A percentile compares a stretch with the other conserved stretches of the same genome.
phyloP scores from a whole-genome alignment of 148 eudicot genomes.

The Simmondsia chinensis region DNA sequence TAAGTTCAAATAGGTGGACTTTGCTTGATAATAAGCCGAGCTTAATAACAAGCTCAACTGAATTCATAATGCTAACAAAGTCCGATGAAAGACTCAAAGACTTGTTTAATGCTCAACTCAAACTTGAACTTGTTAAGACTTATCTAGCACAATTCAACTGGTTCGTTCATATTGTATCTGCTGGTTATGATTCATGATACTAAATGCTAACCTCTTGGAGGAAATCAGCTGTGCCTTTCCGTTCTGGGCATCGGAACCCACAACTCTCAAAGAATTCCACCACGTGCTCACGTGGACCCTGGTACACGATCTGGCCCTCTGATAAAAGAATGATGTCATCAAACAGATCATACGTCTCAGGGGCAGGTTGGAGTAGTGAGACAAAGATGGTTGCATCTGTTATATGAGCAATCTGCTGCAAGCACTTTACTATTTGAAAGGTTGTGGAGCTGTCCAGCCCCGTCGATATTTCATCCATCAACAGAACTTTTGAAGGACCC shows the following conservation, averaged over 20 bases:
- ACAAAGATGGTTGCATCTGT: conserved; percentile 61
- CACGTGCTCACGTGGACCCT: conserved; percentile 70
- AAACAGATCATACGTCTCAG: conserved; percentile 79
- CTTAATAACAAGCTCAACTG: no score
- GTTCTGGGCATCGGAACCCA: conserved; percentile 69
- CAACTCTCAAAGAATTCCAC: conserved; percentile 69
- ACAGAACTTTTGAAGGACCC: conserved; percentile 73
- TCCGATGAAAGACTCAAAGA: no score
- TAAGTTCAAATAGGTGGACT: no score
- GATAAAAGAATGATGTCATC: conserved; percentile 78
- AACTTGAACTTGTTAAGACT: no score
- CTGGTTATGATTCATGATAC: no score
- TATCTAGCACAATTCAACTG: no score
- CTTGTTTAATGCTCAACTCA: no score
- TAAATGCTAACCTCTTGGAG: conserved; percentile 92
- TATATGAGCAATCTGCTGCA: conserved; percentile 79
- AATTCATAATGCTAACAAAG: no score
- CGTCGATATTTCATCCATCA: conserved; percentile 98
- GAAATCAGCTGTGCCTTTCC: conserved; percentile 86
- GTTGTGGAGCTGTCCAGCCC: conserved; percentile 94
- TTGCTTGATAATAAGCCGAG: no score
- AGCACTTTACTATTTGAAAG: conserved; percentile 69
- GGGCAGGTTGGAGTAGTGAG: conserved; percentile 86
- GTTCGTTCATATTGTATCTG: no score
- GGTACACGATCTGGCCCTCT: conserved; percentile 80